Percentiles rank a stretch among this genome's conserved stretches.
phyloP scores from a whole-genome alignment of 441 rosid species.

The Corymbia calophylla region DNA sequence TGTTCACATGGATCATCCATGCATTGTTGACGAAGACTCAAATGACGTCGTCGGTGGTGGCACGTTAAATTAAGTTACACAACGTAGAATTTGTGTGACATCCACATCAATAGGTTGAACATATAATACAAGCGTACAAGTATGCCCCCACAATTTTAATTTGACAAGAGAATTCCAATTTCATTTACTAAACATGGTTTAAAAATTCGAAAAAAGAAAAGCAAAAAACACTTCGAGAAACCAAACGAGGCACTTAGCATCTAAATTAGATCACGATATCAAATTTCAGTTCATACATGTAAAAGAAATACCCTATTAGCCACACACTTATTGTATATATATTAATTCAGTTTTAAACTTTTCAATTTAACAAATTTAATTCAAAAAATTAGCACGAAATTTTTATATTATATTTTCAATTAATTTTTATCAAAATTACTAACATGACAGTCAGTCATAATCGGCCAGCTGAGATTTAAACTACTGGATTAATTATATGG shows the following conservation, averaged over 20 bases:
- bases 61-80: neutral
- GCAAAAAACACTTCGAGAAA: neutral
- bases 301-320: neutral
- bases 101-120: neutral
- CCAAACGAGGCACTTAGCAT: neutral
- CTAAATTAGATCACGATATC: neutral
- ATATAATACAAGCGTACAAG: neutral
- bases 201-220: neutral
- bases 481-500: neutral
- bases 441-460: neutral
- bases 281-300: rapidly evolving
- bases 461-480: neutral
- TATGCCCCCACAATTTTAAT: neutral
- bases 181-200: neutral
- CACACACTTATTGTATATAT: neutral
- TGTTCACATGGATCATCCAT: neutral
- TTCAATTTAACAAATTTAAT: neutral
- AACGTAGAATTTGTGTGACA: neutral
- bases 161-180: neutral
- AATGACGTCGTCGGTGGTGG: neutral
- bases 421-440: neutral
- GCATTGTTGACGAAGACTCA: neutral
- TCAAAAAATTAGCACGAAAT: rapidly evolving
- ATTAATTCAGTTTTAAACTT: neutral
- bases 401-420: neutral